A percentile compares a stretch with the other conserved stretches of the same genome.
These are phyloP conservation scores for Chromera velia DNA, from an alignment of 73 alveolate genomes.

Conservation along the genomic window DNA sequence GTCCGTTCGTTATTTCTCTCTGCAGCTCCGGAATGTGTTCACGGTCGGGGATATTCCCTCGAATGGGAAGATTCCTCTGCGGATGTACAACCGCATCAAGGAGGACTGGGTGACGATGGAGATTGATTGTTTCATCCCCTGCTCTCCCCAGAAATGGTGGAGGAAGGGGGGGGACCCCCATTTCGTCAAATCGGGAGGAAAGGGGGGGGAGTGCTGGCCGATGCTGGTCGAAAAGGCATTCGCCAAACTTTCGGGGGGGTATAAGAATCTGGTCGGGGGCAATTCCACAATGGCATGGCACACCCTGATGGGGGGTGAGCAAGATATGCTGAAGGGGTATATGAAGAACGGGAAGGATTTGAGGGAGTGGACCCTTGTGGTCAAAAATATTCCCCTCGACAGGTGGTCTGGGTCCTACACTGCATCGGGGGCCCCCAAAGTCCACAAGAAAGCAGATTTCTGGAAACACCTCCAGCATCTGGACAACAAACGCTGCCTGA, in stretches of 20 bases:
- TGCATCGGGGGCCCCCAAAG: too few relatives aligned
- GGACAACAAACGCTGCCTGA: too few relatives aligned
- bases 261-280: slow-evolving; percentile 2
- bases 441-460: too few relatives aligned
- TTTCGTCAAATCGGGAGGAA: neutral
- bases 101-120: slow-evolving; percentile 7
- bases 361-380: too few relatives aligned
- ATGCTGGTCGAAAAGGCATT: slow-evolving; percentile 11
- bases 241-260: slow-evolving; percentile 6
- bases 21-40: neutral
- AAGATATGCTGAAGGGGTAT: too few relatives aligned
- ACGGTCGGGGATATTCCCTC: neutral
- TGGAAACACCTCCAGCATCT: too few relatives aligned
- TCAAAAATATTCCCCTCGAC: too few relatives aligned
- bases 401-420: too few relatives aligned
- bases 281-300: slow-evolving; percentile 2
- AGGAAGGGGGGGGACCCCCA: slow-evolving; percentile 14
- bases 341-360: too few relatives aligned
- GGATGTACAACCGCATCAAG: neutral
- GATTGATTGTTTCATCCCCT: slow-evolving; percentile 7
- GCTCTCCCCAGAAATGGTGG: too few relatives aligned
- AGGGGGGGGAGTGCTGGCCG: slow-evolving; percentile 4
- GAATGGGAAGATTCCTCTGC: slow-evolving; percentile 4
- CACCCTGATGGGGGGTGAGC: too few relatives aligned
- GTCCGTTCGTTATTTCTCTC: neutral